These are phyloP conservation scores for Kalmusia sp. DNA, from an alignment of 2,329 filamentous ascomycete species.

Conservation along the genomic window DNA sequence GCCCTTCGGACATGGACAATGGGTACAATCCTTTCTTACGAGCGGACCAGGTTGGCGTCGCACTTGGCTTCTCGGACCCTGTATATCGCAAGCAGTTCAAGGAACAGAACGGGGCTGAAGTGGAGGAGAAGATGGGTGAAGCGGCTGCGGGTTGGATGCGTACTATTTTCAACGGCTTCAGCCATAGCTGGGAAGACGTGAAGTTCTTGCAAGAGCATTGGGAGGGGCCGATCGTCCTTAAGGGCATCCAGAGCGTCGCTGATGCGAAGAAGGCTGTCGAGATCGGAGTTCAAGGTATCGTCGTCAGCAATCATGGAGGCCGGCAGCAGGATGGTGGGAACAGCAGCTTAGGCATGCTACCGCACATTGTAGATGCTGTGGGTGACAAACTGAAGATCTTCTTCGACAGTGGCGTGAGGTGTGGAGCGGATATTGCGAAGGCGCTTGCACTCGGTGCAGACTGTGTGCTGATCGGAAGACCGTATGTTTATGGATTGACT, in stretches of 20 bases:
- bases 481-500: conserved; percentile 65
- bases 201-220: conserved; percentile 65
- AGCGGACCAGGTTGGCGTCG: conserved; percentile 57
- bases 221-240: conserved; percentile 69
- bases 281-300: conserved; percentile 56
- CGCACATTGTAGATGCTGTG: conserved; percentile 62
- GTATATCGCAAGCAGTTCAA: conserved; percentile 67
- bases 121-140: conserved; percentile 48
- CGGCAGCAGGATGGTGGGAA: conserved; percentile 61
- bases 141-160: conserved; percentile 33
- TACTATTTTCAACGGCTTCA: conserved; percentile 50
- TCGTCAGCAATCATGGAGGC: conserved; percentile 62
- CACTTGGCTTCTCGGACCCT: conserved; percentile 71
- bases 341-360: conserved; percentile 60
- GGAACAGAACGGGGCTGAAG: conserved; percentile 46
- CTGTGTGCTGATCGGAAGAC: conserved; percentile 64
- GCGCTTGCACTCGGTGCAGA: conserved; percentile 63
- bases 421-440: conserved; percentile 59
- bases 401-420: conserved; percentile 60
- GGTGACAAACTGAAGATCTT: conserved; percentile 46
- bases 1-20: conserved; percentile 70
- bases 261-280: conserved; percentile 57
- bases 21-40: conserved; percentile 47
- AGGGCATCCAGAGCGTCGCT: conserved; percentile 62
- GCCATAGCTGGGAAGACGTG: conserved; percentile 68